Evolutionary conservation across 495 filamentous ascomycete species (phyloP), one percentile per base, ranked within the genome.

Genomic region (Annulohypoxylon nitens): DNA sequence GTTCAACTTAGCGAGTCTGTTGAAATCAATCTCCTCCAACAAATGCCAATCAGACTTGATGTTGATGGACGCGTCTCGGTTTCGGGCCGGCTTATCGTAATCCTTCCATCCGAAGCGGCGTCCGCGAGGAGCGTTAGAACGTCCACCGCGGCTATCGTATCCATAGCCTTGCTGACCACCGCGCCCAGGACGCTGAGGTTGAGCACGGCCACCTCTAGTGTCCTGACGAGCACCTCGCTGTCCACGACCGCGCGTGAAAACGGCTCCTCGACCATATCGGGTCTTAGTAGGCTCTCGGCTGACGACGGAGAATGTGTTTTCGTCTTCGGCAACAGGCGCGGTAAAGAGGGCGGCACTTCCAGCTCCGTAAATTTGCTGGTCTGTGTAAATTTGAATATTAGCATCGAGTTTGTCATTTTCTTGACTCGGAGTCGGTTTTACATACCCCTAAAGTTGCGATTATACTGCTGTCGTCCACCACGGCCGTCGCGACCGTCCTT

Each of bases 1-100:
- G 83, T 97, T 98, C 70, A 99, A 86, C 88, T 99, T 99, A 63
- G 89, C 87, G 54, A 99, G 88, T 69, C 96, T 92, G 84, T 90
- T 95, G 84, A 97, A 99, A 79, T 99, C 96, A 80, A 99, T 97
- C 86, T 99, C 97, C 84, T 99, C 97, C 48, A 98, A 85, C 85
- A 99, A 89, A 75, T 90, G 88, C 96, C 96, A 99, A 76, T 97
- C 94, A 16, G 95, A 87, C 81, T 95, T 95, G 80, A 98, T 93
- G 80, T 93, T 93, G 79, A 99, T 92, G 34, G 93, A 97, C 7
- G 95, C 90, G 85, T 99, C 96, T 64, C 96, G 93, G 77, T 95
- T 98, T 73, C 96, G 90, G 83, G 96, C 90, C 39, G 96, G 96
- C 89, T 98, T 99, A 84, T 99, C 96, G 79, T 94, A 97, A 79